A percentile compares a stretch with the other conserved stretches of the same genome.
phyloP scores from a whole-genome alignment of 192 early-diverging fungal species.

The Rhizoclosmatium sp. region DNA sequence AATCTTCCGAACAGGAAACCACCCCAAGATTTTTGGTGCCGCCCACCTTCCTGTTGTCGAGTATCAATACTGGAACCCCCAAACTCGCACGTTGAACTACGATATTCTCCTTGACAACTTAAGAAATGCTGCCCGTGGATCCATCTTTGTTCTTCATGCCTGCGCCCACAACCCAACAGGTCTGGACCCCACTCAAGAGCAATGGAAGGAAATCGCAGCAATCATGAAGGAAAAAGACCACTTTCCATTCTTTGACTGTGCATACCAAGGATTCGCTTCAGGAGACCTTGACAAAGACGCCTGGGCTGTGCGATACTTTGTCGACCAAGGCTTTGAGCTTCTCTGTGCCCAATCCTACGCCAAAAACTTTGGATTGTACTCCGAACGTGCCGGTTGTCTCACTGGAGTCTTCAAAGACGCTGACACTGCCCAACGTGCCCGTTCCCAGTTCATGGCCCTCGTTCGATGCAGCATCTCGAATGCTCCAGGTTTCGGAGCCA shows the following conservation, averaged over 20 bases:
- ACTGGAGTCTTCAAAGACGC: constrained; percentile 71
- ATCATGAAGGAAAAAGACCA: constrained; percentile 77
- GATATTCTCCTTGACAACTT: constrained; percentile 77
- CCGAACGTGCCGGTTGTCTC: constrained; percentile 88
- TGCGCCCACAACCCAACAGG: constrained; percentile 99
- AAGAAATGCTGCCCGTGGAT: constrained; percentile 73
- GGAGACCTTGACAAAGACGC: constrained; percentile 93
- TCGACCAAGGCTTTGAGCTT: constrained; percentile 87
- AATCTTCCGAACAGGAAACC: constrained; percentile 66
- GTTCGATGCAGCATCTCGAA: constrained; percentile 89
- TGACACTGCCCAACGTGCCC: constrained; percentile 57
- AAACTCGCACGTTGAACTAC: constrained; percentile 78
- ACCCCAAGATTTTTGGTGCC: constrained; percentile 84
- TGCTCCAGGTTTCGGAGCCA: constrained; percentile 88
- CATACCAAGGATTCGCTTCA: constrained; percentile 98
- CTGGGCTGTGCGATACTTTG: constrained; percentile 92
- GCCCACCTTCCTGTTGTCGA: constrained; percentile 82
- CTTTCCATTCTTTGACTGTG: constrained; percentile 97
- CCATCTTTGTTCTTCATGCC: constrained; percentile 90
- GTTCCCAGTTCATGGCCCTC: constrained; percentile 83
- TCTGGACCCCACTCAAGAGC: constrained; percentile 91
- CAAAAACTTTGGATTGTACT: constrained; percentile 99
- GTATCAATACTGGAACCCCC: constrained; percentile 90
- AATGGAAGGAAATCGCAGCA: constrained; percentile 92
- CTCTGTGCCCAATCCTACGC: constrained; percentile 92